Evolutionary conservation across 345 rosid genomes (phyloP).

Genomic region (Ricinus communis): DNA sequence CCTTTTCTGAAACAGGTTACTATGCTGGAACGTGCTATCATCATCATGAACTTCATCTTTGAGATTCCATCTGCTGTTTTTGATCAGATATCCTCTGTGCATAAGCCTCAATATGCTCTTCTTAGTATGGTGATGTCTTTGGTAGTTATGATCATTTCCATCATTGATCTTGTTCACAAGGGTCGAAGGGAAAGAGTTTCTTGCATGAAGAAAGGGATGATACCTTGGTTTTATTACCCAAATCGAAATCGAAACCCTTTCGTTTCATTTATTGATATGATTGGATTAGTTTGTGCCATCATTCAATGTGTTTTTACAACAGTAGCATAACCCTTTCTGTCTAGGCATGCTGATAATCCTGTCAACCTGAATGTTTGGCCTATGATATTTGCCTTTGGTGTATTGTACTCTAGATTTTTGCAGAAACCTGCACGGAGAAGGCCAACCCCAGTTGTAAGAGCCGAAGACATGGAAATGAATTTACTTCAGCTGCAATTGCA

Average conservation of each 20-base stretch:
- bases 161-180: constrained; percentile 5
- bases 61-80: constrained; percentile 17
- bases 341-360: background rate
- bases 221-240: constrained; percentile 10
- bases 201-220: background rate
- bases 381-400: background rate
- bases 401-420: too few species aligned
- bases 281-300: background rate
- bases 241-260: background rate
- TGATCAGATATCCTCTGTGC: constrained; percentile 14
- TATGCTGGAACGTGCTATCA: constrained; percentile 1
- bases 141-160: background rate
- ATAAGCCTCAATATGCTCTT: constrained; percentile 9
- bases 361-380: background rate
- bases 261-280: background rate
- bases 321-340: background rate
- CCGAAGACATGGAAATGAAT: constrained; percentile 42
- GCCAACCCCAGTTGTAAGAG: background rate
- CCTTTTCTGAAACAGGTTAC: background rate
- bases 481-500: too few species aligned
- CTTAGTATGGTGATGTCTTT: constrained; percentile 15
- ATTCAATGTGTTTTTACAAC: background rate
- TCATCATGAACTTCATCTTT: constrained; percentile 3
- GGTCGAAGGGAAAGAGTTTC: background rate
- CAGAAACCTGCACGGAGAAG: background rate